These are phyloP conservation scores for Glycine latifolia DNA, from an alignment of 306 rosid genomes.

Conservation along the genomic window DNA sequence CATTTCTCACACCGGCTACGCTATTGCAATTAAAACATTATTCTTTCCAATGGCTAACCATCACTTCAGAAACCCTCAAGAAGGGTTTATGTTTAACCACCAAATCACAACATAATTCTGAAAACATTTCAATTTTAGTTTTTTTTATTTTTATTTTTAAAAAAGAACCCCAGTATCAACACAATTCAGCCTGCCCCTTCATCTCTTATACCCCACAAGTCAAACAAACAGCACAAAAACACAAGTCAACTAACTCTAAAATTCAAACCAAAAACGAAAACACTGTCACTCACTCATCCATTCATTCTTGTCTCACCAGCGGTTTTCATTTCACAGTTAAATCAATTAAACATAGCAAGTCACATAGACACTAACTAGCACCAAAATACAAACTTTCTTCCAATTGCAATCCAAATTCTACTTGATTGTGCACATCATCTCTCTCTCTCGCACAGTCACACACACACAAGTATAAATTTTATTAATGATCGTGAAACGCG, in stretches of 20 bases:
- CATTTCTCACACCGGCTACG: too few species aligned
- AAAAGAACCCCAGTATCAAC: background rate
- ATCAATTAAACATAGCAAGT: background rate
- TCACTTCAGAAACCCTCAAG: too few species aligned
- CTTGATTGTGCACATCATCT: background rate
- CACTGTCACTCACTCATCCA: background rate
- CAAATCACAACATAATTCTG: background rate
- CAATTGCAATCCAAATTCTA: conserved; percentile 10
- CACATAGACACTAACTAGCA: background rate
- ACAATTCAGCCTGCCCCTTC: background rate
- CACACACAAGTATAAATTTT: background rate
- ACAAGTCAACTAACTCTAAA: conserved; percentile 3
- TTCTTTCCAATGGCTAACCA: too few species aligned
- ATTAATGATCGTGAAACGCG: background rate
- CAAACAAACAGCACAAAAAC: conserved; percentile 27
- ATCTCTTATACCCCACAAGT: background rate
- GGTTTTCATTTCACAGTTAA: conserved; percentile 1
- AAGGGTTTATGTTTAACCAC: background rate
- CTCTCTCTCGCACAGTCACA: too few species aligned
- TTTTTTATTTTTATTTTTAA: too few species aligned
- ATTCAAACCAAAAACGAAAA: conserved; percentile 3
- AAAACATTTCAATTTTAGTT: background rate
- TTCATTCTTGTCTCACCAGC: too few species aligned
- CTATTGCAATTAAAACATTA: too few species aligned
- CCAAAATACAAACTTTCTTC: too few species aligned